phyloP scores from a whole-genome alignment of 1,284 basidiomycete genomes.

The Ganoderma sp. region DNA sequence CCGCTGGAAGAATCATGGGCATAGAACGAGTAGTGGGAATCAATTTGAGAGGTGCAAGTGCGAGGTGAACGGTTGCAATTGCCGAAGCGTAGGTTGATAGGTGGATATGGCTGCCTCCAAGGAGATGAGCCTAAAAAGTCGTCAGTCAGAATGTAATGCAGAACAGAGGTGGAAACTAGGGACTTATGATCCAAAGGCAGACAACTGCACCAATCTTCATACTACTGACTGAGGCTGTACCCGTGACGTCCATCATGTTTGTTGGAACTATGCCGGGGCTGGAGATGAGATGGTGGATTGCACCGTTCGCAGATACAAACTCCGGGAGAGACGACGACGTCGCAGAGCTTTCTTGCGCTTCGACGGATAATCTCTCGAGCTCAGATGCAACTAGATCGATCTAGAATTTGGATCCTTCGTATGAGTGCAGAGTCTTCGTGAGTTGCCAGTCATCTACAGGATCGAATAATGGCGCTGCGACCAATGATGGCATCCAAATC shows the following conservation, averaged over 20 bases:
- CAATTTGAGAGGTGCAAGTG: too few species aligned
- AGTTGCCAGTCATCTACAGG: constrained; percentile 82
- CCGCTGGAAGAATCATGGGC: too few species aligned
- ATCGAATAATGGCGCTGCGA: constrained; percentile 65
- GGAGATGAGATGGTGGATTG: constrained; percentile 65
- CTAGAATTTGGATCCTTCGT: constrained; percentile 82
- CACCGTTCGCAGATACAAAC: constrained; percentile 24
- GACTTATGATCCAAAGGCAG: too few species aligned
- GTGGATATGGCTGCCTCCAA: too few species aligned
- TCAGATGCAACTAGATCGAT: constrained; percentile 72
- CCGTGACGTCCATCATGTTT: constrained; percentile 44
- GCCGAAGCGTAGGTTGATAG: too few species aligned
- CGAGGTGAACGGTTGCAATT: too few species aligned
- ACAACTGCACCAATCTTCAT: too few species aligned
- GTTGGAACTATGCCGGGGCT: constrained; percentile 81
- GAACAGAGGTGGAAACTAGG: too few species aligned
- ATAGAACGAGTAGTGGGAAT: too few species aligned
- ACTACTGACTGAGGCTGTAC: too few species aligned
- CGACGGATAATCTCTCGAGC: constrained; percentile 55
- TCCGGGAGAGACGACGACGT: constrained; percentile 6
- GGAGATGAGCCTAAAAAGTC: too few species aligned
- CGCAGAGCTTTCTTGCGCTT: constrained; percentile 23
- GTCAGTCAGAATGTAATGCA: too few species aligned
- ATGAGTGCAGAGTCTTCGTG: constrained; percentile 63
- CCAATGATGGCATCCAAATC: constrained; percentile 84